A percentile compares a stretch with the other conserved stretches of the same genome.
Evolutionary conservation across 441 rosid species (phyloP).

Genomic region (Adansonia gregorii): DNA sequence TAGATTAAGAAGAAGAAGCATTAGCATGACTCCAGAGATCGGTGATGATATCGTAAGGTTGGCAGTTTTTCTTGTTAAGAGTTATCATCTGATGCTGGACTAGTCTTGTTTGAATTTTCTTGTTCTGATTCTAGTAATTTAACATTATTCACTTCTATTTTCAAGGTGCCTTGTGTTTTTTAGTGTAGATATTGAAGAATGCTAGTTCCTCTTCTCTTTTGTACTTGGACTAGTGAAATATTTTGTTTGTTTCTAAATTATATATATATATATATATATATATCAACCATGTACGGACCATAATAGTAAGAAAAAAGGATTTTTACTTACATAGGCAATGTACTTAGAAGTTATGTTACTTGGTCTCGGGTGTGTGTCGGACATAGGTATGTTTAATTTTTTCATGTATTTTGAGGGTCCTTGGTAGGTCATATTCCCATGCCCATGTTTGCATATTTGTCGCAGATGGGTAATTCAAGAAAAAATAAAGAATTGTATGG

Average conservation of each 20-base stretch:
- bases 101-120: neutral
- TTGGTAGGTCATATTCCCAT: too few relatives aligned
- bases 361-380: too few relatives aligned
- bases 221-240: neutral
- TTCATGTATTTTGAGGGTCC: too few relatives aligned
- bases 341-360: too few relatives aligned
- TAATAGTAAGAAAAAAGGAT: neutral
- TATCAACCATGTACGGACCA: neutral
- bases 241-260: neutral
- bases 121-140: slow-evolving; percentile 10
- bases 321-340: neutral
- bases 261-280: neutral
- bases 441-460: too few relatives aligned
- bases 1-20: slow-evolving; percentile 96
- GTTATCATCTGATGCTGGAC: slow-evolving; percentile 15
- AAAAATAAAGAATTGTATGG: neutral
- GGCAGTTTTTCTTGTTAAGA: slow-evolving; percentile 36
- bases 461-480: too few relatives aligned
- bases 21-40: slow-evolving; percentile 98
- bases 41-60: slow-evolving; percentile 99
- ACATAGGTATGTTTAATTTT: too few relatives aligned
- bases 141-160: slow-evolving; percentile 8
- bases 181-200: neutral
- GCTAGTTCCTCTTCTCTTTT: too few relatives aligned
- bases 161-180: neutral